Conservation (phyloP, 768 basidiomycete species). For the Pleurotus platypus region DNA sequence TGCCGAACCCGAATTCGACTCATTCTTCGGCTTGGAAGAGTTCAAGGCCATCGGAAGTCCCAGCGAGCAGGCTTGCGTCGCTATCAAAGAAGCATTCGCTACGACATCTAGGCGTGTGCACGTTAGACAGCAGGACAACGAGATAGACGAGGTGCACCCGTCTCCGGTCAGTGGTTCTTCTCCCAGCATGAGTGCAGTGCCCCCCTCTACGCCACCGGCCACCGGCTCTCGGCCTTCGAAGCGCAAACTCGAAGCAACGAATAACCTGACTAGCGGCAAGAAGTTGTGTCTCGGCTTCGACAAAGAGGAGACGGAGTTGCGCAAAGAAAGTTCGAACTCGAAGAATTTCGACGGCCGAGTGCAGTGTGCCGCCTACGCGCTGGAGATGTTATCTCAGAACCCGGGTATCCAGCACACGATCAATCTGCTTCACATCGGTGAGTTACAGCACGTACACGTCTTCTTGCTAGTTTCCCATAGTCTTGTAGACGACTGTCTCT, state of each 20-base stretch:
- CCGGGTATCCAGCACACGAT: constrained; percentile 7
- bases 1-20: neutral
- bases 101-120: neutral
- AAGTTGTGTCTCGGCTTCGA: neutral
- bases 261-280: neutral
- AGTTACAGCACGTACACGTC: neutral
- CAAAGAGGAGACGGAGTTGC: neutral
- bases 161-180: too few relatives aligned
- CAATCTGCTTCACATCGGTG: constrained; percentile 9
- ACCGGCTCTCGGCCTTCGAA: neutral
- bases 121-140: neutral
- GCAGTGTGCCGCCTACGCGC: constrained; percentile 6
- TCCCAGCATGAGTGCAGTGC: too few relatives aligned
- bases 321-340: neutral
- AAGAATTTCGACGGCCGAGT: neutral
- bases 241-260: neutral
- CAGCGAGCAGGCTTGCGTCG: neutral
- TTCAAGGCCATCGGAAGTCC: neutral
- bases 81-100: neutral
- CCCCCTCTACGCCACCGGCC: neutral
- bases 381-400: constrained; percentile 8
- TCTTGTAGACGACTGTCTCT: constrained; percentile 16
- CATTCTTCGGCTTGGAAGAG: neutral
- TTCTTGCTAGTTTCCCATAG: neutral
- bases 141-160: neutral